A percentile compares a stretch with the other conserved stretches of the same genome.
Evolutionary conservation across 2,329 filamentous ascomycete species (phyloP).

Genomic region (Pseudodiploospora longispora): DNA sequence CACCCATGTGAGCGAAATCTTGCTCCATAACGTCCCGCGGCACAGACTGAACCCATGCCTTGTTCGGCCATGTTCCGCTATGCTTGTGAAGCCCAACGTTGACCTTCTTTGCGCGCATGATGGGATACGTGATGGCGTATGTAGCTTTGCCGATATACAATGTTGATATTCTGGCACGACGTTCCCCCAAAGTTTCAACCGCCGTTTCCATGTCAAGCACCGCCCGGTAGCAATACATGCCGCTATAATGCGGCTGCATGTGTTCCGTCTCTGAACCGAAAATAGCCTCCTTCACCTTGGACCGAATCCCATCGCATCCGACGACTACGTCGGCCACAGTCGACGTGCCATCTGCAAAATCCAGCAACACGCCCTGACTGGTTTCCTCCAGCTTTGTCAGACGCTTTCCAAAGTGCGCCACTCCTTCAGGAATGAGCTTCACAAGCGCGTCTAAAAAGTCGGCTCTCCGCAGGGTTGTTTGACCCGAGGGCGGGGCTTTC

Average conservation of each 20-base stretch:
- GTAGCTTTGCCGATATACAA: conserved; percentile 5
- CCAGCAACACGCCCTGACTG: conserved; percentile 1
- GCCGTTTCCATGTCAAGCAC: conserved; percentile 9
- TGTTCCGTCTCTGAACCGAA: conserved; percentile 2
- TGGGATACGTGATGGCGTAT: conserved; percentile 7
- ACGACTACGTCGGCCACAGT: conserved; percentile 13
- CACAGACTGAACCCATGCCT: conserved; percentile 2
- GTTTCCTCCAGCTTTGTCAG: conserved; percentile 3
- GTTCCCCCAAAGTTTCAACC: conserved; percentile 6
- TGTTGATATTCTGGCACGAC: conserved; percentile 5
- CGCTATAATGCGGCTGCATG: conserved; percentile 8
- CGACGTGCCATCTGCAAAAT: conserved; percentile 10
- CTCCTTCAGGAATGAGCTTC: conserved; percentile 4
- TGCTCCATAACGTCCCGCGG: conserved; percentile 3
- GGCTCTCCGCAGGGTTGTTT: conserved; percentile 8
- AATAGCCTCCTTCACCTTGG: conserved; percentile 5
- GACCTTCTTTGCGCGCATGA: conserved; percentile 6
- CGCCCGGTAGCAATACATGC: conserved; percentile 11
- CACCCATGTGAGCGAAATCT: conserved; percentile 13
- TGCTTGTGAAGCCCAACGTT: conserved; percentile 6
- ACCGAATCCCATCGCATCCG: conserved; percentile 17
- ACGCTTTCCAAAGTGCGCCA: conserved; percentile 9
- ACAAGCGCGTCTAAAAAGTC: conserved; percentile 11
- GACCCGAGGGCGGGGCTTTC: conserved; percentile 8
- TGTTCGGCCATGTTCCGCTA: not conserved